Conservation (phyloP, 2,329 filamentous ascomycete species). For the Ceratocystis smalleyi region DNA sequence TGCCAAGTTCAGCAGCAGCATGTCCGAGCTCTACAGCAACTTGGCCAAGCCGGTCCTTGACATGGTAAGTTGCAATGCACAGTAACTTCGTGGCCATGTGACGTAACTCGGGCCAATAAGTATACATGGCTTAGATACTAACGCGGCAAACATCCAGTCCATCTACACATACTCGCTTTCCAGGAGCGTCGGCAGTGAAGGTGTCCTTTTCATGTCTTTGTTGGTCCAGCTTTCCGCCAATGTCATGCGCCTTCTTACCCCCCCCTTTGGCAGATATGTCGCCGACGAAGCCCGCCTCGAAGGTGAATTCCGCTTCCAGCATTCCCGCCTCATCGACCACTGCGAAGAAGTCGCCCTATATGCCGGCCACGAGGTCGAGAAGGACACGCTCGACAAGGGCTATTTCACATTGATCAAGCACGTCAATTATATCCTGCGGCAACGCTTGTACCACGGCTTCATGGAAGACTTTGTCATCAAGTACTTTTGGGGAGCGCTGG, state of each 20-base stretch:
- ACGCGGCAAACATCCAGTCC: conserved; percentile 28
- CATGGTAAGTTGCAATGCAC: conserved; percentile 42
- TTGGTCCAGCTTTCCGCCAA: conserved; percentile 85
- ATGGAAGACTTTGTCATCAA: conserved; percentile 99
- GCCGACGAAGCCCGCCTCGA: conserved; percentile 89
- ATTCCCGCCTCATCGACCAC: conserved; percentile 88
- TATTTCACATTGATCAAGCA: conserved; percentile 99
- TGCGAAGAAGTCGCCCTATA: conserved; percentile 91
- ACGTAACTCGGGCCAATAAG: not conserved
- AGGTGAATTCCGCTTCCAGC: conserved; percentile 90
- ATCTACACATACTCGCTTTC: conserved; percentile 95
- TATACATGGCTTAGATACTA: conserved; percentile 20
- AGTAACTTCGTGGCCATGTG: not conserved
- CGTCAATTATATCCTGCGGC: conserved; percentile 83
- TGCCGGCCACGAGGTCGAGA: conserved; percentile 80
- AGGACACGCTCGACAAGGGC: conserved; percentile 90
- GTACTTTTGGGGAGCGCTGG: conserved; percentile 95
- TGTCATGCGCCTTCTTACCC: conserved; percentile 85
- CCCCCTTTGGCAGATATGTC: conserved; percentile 93
- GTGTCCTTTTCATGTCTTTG: conserved; percentile 85
- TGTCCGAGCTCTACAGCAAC: conserved; percentile 92
- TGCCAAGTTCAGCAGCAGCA: conserved; percentile 84
- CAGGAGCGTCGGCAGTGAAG: conserved; percentile 88
- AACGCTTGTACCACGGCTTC: conserved; percentile 90
- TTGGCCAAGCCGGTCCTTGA: conserved; percentile 87